Conservation (phyloP, 2,329 filamentous ascomycete species). For the Colletotrichum lini region DNA sequence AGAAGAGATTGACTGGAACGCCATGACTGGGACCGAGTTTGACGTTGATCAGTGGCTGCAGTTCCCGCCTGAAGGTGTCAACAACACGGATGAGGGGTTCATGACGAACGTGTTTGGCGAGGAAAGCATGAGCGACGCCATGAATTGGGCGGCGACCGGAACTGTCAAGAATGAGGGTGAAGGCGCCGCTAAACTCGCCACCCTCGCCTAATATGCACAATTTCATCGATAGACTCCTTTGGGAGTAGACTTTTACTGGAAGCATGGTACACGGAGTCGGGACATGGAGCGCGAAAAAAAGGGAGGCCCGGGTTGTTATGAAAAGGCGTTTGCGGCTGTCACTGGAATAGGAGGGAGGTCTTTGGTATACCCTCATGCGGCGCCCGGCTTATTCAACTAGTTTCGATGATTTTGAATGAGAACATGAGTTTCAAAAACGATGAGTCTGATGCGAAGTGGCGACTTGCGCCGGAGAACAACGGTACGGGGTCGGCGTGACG, state of each 20-base stretch:
- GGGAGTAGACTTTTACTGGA: conserved; percentile 17
- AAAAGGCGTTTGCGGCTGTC: conserved; percentile 31
- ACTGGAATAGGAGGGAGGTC: conserved; percentile 36
- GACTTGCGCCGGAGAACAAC: too few species aligned
- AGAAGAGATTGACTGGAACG: conserved; percentile 69
- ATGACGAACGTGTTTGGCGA: conserved; percentile 52
- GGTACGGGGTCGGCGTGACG: too few species aligned
- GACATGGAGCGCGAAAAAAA: conserved; percentile 27
- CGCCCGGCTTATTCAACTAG: conserved; percentile 25
- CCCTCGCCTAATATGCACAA: conserved; percentile 21
- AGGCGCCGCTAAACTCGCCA: conserved; percentile 28
- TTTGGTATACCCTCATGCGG: conserved; percentile 39
- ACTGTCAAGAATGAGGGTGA: conserved; percentile 22
- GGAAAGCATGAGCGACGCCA: conserved; percentile 44
- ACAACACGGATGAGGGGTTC: conserved; percentile 55
- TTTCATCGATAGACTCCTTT: conserved; percentile 26
- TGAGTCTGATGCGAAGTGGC: background rate
- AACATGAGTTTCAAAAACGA: background rate
- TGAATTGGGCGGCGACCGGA: conserved; percentile 42
- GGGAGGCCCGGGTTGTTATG: conserved; percentile 23
- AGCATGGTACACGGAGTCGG: conserved; percentile 39
- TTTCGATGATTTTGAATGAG: conserved; percentile 15
- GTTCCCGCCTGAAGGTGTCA: conserved; percentile 66
- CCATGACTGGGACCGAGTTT: conserved; percentile 66
- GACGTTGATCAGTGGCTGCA: conserved; percentile 73